Conservation (phyloP, 768 basidiomycete genomes). For the Lactarius psammicola region DNA sequence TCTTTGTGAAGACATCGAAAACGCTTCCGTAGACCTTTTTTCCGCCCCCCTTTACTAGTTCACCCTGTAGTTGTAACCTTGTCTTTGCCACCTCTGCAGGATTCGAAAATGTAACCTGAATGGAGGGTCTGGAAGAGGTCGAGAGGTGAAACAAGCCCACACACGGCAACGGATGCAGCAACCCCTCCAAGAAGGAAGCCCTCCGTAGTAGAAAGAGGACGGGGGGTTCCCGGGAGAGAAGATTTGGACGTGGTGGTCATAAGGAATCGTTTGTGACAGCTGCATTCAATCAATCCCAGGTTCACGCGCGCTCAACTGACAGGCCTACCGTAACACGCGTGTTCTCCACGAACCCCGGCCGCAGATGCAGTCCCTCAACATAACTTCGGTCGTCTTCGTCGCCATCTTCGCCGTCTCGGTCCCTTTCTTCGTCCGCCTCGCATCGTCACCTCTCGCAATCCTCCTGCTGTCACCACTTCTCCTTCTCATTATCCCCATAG, state of each 20-base stretch:
- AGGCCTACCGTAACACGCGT: not conserved
- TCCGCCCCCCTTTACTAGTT: conserved; percentile 73
- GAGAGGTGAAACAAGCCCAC: conserved; percentile 31
- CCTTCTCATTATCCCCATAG: conserved; percentile 49
- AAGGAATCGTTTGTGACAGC: not conserved
- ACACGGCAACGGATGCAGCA: conserved; percentile 88
- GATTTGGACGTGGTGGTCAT: conserved; percentile 9
- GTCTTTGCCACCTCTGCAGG: conserved; percentile 90
- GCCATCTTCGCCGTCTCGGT: conserved; percentile 56
- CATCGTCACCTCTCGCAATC: conserved; percentile 65
- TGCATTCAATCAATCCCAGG: too few species aligned
- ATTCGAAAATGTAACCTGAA: conserved; percentile 78
- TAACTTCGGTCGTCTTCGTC: conserved; percentile 52
- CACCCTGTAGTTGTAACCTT: conserved; percentile 93
- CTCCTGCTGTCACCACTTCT: conserved; percentile 63
- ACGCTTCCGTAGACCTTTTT: conserved; percentile 84
- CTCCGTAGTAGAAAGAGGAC: conserved; percentile 63
- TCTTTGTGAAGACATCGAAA: conserved; percentile 84
- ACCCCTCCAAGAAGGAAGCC: conserved; percentile 87
- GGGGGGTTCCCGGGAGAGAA: conserved; percentile 8
- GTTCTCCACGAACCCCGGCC: conserved; percentile 4
- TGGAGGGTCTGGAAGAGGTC: conserved; percentile 5
- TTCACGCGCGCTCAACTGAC: not conserved
- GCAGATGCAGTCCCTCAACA: conserved; percentile 23
- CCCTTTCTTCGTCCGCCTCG: conserved; percentile 52